Evolutionary conservation across 2,329 filamentous ascomycete genomes (phyloP).

Genomic region (Colletotrichum tropicicola): DNA sequence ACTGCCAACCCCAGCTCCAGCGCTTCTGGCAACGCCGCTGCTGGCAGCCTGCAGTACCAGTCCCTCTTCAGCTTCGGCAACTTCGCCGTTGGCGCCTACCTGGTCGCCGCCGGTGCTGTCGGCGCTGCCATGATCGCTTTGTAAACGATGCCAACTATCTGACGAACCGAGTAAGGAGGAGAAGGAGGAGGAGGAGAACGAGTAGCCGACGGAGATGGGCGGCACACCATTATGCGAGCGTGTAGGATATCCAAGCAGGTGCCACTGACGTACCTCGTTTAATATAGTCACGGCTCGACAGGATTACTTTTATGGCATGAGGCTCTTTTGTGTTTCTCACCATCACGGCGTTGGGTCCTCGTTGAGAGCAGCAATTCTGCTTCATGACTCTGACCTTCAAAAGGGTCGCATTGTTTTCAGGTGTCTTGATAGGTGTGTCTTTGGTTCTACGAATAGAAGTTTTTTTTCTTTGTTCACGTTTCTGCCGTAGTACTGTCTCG

Average conservation of each 20-base stretch:
- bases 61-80: conserved; percentile 55
- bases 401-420: conserved; percentile 9
- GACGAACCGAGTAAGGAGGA: conserved; percentile 19
- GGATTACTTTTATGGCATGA: conserved; percentile 19
- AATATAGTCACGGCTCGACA: conserved; percentile 28
- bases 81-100: conserved; percentile 59
- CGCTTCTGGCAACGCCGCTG: conserved; percentile 25
- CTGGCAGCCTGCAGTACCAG: conserved; percentile 45
- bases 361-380: conserved; percentile 22
- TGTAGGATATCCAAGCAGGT: conserved; percentile 27
- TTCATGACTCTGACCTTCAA: conserved; percentile 18
- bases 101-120: conserved; percentile 59
- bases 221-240: conserved; percentile 12
- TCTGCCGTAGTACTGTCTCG: not conserved
- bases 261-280: conserved; percentile 14
- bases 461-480: conserved; percentile 15
- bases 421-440: conserved; percentile 5
- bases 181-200: not conserved
- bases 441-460: conserved; percentile 18
- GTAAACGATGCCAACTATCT: conserved; percentile 45
- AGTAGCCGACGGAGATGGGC: not conserved
- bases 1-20: conserved; percentile 35
- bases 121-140: conserved; percentile 64
- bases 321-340: conserved; percentile 22
- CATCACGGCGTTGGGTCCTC: conserved; percentile 28